Evolutionary conservation across 192 early-diverging fungal genomes (phyloP).

Genomic region (Backusella mclennaniae): DNA sequence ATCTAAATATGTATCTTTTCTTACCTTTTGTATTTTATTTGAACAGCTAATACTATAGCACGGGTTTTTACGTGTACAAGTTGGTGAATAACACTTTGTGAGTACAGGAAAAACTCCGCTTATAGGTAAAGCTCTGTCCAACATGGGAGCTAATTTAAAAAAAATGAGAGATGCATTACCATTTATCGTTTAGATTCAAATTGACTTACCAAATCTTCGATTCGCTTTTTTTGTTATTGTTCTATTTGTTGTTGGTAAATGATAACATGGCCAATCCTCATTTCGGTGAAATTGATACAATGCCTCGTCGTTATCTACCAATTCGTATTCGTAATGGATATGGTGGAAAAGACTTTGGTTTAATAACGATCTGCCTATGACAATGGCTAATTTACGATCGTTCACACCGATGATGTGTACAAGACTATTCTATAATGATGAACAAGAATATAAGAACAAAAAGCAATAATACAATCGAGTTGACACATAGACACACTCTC

Average conservation of each 20-base stretch:
- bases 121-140: neutral
- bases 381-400: conserved; percentile 83
- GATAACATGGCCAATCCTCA: conserved; percentile 1
- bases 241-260: neutral
- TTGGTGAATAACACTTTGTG: conserved; percentile 92
- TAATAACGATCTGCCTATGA: conserved; percentile 85
- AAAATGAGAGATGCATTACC: conserved; percentile 3
- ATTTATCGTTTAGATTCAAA: neutral
- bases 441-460: neutral
- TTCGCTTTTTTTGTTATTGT: neutral
- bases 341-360: conserved; percentile 90
- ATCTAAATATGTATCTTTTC: neutral
- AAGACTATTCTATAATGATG: conserved; percentile 45
- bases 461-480: conserved; percentile 47
- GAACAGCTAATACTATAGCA: conserved; percentile 94
- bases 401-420: conserved; percentile 70
- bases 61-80: conserved; percentile 70
- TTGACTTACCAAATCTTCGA: neutral
- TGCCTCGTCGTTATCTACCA: conserved; percentile 72
- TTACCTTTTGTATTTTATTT: conserved; percentile 19
- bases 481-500: conserved; percentile 31
- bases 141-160: neutral
- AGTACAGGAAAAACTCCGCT: conserved; percentile 84
- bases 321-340: conserved; percentile 78
- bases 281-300: conserved; percentile 70